phyloP scores from a whole-genome alignment of 495 filamentous ascomycete genomes.

The Hypomontagnella monticulosa region DNA sequence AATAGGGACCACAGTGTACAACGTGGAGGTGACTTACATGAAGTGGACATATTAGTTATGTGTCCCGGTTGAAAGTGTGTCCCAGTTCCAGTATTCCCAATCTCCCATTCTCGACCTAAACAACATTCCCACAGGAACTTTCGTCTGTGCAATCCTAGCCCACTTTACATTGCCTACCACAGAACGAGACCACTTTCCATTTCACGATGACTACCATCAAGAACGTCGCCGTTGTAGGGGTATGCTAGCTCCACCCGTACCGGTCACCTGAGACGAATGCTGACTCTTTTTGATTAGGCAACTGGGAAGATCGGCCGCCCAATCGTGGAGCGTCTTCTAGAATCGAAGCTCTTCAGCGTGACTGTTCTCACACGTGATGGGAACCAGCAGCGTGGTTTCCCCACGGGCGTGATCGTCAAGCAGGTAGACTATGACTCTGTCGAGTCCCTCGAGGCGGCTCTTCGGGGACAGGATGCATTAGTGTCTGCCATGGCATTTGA shows the following conservation, averaged over 20 bases:
- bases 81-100: slow-evolving; percentile 28
- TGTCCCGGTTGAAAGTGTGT: slow-evolving; percentile 20
- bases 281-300: slow-evolving; percentile 40
- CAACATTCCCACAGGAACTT: slow-evolving; percentile 1
- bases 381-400: slow-evolving; percentile 33
- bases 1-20: slow-evolving; percentile 23
- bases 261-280: slow-evolving; percentile 5
- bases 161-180: slow-evolving; percentile 5
- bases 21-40: slow-evolving; percentile 38
- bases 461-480: slow-evolving; percentile 64
- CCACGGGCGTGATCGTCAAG: slow-evolving; percentile 52
- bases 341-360: slow-evolving; percentile 36
- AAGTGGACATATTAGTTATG: background rate
- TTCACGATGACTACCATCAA: slow-evolving; percentile 32
- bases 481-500: slow-evolving; percentile 56
- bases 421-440: slow-evolving; percentile 64
- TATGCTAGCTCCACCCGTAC: slow-evolving; percentile 26
- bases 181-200: slow-evolving; percentile 1
- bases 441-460: slow-evolving; percentile 57
- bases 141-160: slow-evolving; percentile 28
- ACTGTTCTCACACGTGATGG: slow-evolving; percentile 34
- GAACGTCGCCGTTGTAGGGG: slow-evolving; percentile 41
- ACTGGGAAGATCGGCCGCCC: slow-evolving; percentile 41
- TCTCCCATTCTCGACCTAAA: background rate
- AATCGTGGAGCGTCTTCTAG: slow-evolving; percentile 37